phyloP scores from a whole-genome alignment of 2,329 filamentous ascomycete species.

The Epichloe scottii region DNA sequence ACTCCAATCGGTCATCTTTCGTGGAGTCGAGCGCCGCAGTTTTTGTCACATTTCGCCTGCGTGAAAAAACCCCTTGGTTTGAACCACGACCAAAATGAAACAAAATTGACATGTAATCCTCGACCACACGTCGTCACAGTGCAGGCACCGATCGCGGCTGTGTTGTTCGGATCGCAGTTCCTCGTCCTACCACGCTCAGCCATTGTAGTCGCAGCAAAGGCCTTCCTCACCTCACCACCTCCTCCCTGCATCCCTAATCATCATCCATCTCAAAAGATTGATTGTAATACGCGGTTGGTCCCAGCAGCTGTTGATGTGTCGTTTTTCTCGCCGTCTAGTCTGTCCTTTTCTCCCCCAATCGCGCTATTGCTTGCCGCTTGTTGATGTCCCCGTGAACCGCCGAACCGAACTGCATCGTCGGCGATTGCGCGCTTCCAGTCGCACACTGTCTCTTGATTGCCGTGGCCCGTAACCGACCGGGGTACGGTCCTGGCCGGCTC shows the following conservation, averaged over 20 bases:
- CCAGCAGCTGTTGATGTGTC: too few relatives aligned
- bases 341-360: too few relatives aligned
- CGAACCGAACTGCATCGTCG: too few relatives aligned
- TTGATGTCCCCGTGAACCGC: too few relatives aligned
- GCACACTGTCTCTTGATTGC: too few relatives aligned
- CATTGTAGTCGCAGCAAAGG: too few relatives aligned
- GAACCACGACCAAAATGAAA: neutral
- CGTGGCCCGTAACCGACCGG: neutral
- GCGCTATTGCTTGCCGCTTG: too few relatives aligned
- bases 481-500: neutral
- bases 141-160: neutral
- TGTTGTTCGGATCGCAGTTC: neutral
- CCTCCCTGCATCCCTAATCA: neutral
- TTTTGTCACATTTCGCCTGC: conserved; percentile 2
- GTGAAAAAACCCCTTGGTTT: neutral
- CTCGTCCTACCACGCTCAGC: neutral
- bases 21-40: neutral
- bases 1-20: neutral
- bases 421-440: too few relatives aligned
- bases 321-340: too few relatives aligned
- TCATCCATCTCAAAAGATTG: neutral
- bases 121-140: neutral
- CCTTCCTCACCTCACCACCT: too few relatives aligned
- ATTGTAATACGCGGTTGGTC: too few relatives aligned
- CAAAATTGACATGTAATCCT: neutral